Evolutionary conservation across 768 basidiomycete species (phyloP).

Genomic region (Boletus tomentosulus): DNA sequence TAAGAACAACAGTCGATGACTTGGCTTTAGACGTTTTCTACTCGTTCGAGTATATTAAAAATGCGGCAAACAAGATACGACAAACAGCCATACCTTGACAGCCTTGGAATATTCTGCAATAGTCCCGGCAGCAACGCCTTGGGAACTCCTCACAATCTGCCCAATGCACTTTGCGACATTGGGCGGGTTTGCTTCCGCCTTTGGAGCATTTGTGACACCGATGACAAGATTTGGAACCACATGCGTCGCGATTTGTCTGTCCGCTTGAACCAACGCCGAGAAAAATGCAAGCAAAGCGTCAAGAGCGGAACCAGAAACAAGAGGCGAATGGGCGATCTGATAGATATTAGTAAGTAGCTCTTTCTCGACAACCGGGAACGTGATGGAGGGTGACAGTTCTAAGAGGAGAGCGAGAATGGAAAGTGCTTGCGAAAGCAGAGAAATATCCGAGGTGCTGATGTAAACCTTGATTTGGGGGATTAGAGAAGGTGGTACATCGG

Average conservation of each 20-base stretch:
- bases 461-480: conserved; percentile 74
- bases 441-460: conserved; percentile 71
- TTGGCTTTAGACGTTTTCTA: conserved; percentile 59
- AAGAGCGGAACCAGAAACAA: conserved; percentile 70
- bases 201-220: conserved; percentile 60
- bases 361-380: conserved; percentile 76
- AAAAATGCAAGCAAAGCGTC: conserved; percentile 85
- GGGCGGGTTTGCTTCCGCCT: conserved; percentile 47
- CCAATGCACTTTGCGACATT: conserved; percentile 88
- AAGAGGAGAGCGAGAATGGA: conserved; percentile 64
- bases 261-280: conserved; percentile 74
- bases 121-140: conserved; percentile 71
- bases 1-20: conserved; percentile 68
- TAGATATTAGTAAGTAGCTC: conserved; percentile 64
- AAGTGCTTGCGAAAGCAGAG: conserved; percentile 70
- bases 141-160: conserved; percentile 69
- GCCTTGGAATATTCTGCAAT: conserved; percentile 82
- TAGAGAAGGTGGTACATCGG: conserved; percentile 55
- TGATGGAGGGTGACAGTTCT: conserved; percentile 57
- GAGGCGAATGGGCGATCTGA: conserved; percentile 70
- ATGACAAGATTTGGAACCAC: conserved; percentile 73
- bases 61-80: background rate
- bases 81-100: conserved; percentile 52
- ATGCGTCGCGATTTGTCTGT: conserved; percentile 77
- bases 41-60: conserved; percentile 3